Base-by-base conservation (phyloP, 2,329 filamentous ascomycete species). In the Simplicillium sp. region DNA sequence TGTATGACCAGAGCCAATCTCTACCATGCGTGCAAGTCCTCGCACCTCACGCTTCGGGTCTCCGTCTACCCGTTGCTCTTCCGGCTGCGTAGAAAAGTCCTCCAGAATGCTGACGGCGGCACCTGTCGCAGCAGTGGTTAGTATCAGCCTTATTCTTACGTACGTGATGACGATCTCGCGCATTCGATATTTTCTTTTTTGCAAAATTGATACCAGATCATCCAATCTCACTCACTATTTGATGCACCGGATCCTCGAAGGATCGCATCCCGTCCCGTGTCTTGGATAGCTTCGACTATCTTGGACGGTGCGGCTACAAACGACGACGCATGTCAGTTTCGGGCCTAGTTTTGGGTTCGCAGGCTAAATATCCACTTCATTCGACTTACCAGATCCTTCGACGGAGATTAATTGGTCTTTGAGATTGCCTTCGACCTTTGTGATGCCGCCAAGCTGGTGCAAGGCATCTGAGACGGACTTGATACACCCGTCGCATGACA, bases 31-130 rank as follows among this genome's bases (percentile, higher is more conserved):
- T 46, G 85, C 87, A 33, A 98, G 69, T 20, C 92, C 92, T 50
- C 86, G 79, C 39, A 98, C 88, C 52, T 84, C 65, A 38, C 74
- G 65, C 45, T 60, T 56, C 29, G 54, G 57, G 29, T 61, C 60
- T 13, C 31, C 31, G 25, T 63, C 61, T 39, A 60, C 55, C n/a
- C 56, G 47, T 18, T 58, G 52, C 34, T 50, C 54, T 42, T 80
- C 73, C 43, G 63, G 61, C 31, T 62, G 66, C 36, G 80, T 74
- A 55, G 87, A 80, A 50, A 73, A 80, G 42, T 87, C 94, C 69
- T 98, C 92, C 45, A 98, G 78, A 55, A 98, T 97, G 64, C 89
- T 95, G 34, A 98, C 92, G 35, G 90, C 87, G 25, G 88, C 86
- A 57, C 78, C 84, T 78, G 49, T 20, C 42, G 42, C 20, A 5